phyloP scores from a whole-genome alignment of 1,284 basidiomycete species.

The Ganoderma boninense region DNA sequence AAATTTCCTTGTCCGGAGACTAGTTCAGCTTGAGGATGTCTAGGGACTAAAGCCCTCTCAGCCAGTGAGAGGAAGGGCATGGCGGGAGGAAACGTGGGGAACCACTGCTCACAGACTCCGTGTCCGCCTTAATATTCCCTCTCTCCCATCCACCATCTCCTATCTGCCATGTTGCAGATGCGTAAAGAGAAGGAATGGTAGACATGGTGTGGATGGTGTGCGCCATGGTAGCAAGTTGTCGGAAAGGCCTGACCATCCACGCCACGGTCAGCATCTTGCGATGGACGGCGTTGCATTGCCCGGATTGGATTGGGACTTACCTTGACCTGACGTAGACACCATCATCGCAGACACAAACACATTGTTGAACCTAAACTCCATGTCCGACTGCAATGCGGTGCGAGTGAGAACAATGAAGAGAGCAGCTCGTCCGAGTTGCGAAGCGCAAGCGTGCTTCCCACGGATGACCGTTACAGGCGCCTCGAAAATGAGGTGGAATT shows the following conservation, averaged over 20 bases:
- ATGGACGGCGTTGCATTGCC: background rate
- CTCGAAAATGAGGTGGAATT: too few species aligned
- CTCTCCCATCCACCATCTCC: background rate
- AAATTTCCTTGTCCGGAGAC: background rate
- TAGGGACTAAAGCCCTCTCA: background rate
- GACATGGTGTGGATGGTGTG: background rate
- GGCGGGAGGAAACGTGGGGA: background rate
- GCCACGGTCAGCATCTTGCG: background rate
- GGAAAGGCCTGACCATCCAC: background rate
- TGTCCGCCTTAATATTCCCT: background rate
- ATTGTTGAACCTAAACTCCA: background rate
- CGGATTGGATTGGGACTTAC: background rate
- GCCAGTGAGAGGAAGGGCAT: background rate
- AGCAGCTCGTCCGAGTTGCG: too few species aligned
- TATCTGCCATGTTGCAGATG: background rate
- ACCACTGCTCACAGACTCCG: too few species aligned
- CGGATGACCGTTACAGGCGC: background rate
- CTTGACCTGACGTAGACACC: background rate
- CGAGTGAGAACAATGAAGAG: background rate
- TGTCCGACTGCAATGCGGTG: too few species aligned
- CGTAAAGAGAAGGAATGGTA: background rate
- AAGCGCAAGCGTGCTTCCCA: background rate
- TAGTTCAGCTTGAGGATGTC: background rate
- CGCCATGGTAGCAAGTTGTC: background rate
- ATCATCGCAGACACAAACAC: background rate